Evolutionary conservation across 2,329 filamentous ascomycete genomes (phyloP).

Genomic region (Penicillium sumatraense): DNA sequence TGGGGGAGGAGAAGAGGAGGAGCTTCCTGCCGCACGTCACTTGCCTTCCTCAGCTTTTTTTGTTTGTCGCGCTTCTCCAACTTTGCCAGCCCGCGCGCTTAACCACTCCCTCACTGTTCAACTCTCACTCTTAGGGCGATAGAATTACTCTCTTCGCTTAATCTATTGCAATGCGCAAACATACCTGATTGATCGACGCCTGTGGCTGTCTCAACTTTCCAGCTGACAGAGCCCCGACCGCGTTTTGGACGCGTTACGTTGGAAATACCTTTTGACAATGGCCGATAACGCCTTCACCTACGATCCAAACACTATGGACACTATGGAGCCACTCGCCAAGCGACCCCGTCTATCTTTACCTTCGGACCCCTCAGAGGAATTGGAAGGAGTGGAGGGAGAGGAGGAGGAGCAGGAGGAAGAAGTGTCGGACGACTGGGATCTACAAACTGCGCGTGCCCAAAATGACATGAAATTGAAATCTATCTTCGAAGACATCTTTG

Average conservation of each 20-base stretch:
- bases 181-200: background rate
- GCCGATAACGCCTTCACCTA: slow-evolving; percentile 4
- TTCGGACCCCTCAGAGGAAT: slow-evolving; percentile 9
- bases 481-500: slow-evolving; percentile 86
- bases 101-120: background rate
- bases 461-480: slow-evolving; percentile 76
- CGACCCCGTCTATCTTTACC: slow-evolving; percentile 57
- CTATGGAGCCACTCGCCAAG: slow-evolving; percentile 54
- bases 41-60: no score
- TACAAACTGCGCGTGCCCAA: slow-evolving; percentile 65
- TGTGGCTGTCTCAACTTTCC: background rate
- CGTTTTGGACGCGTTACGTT: background rate
- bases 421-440: slow-evolving; percentile 50
- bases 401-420: no score
- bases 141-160: background rate
- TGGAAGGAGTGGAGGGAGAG: background rate
- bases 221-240: background rate
- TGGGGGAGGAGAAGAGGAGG: slow-evolving; percentile 19
- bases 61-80: slow-evolving; percentile 23
- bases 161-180: background rate
- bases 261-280: background rate
- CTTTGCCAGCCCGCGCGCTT: slow-evolving; percentile 9
- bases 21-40: slow-evolving; percentile 25
- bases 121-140: no score
- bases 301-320: background rate